Percentiles rank a stretch among this genome's conserved stretches.
Evolutionary conservation across 495 filamentous ascomycete species (phyloP).

Genomic region (Emericellopsis terricola): DNA sequence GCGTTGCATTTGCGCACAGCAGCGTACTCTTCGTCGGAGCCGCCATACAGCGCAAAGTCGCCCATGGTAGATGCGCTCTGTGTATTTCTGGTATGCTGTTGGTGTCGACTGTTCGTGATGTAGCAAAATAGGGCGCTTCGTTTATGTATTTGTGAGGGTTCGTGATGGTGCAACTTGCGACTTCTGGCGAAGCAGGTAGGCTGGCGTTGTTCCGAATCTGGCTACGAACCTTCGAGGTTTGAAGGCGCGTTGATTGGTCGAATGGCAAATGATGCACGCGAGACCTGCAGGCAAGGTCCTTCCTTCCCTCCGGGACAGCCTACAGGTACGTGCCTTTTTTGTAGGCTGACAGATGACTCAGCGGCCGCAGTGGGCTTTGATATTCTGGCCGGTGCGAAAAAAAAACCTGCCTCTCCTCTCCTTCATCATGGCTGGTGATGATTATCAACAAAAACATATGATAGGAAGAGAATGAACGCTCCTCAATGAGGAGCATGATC

Average conservation of each 20-base stretch:
- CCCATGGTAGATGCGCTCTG: slow-evolving; percentile 21
- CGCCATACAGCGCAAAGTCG: slow-evolving; percentile 42
- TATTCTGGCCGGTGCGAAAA: background rate
- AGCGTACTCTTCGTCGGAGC: slow-evolving; percentile 68
- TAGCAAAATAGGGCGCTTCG: too few species aligned
- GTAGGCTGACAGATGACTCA: too few species aligned
- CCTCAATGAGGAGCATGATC: slow-evolving; percentile 32
- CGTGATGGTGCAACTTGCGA: too few species aligned
- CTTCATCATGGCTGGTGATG: slow-evolving; percentile 35
- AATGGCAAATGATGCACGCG: too few species aligned
- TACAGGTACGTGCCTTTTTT: too few species aligned
- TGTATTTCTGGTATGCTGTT: too few species aligned
- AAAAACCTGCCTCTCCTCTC: slow-evolving; percentile 4
- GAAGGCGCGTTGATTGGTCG: too few species aligned
- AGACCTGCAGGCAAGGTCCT: too few species aligned
- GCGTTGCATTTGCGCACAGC: slow-evolving; percentile 63
- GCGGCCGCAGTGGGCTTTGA: background rate
- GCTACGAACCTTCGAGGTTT: background rate
- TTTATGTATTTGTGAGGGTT: too few species aligned
- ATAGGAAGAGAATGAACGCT: slow-evolving; percentile 42
- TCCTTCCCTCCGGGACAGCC: too few species aligned
- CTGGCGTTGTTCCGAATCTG: background rate
- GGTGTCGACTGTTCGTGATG: too few species aligned
- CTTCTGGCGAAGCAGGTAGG: too few species aligned
- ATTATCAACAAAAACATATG: slow-evolving; percentile 28